A percentile compares a stretch with the other conserved stretches of the same genome.
Evolutionary conservation across 2,329 filamentous ascomycete species (phyloP).

Genomic region (Alternaria sp.): DNA sequence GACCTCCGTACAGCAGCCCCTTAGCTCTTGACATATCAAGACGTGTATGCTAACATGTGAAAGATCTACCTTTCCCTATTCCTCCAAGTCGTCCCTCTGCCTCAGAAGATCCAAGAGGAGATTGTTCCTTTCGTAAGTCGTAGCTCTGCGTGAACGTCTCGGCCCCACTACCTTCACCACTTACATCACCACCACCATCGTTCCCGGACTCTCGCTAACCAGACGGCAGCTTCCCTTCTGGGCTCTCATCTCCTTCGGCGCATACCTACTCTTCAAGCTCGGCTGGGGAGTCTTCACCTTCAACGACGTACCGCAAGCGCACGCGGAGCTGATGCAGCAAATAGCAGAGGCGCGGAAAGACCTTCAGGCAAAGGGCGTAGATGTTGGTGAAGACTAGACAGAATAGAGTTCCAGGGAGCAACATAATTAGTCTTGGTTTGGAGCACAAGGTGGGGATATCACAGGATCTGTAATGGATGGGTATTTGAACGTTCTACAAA

Average conservation of each 20-base stretch:
- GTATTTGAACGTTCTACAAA: slow-evolving; percentile 19
- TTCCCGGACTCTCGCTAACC: slow-evolving; percentile 13
- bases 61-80: slow-evolving; percentile 91
- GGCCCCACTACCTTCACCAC: background rate
- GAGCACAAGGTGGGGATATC: background rate
- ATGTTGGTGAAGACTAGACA: slow-evolving; percentile 69
- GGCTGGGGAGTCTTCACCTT: slow-evolving; percentile 95
- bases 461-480: slow-evolving; percentile 12
- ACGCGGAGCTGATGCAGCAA: slow-evolving; percentile 87
- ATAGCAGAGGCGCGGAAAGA: slow-evolving; percentile 81
- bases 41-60: slow-evolving; percentile 29
- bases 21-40: slow-evolving; percentile 10
- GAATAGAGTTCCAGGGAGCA: slow-evolving; percentile 1
- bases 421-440: slow-evolving; percentile 11
- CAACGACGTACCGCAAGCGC: slow-evolving; percentile 92
- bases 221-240: slow-evolving; percentile 83
- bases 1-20: slow-evolving; percentile 74
- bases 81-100: slow-evolving; percentile 83
- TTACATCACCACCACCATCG: background rate
- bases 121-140: slow-evolving; percentile 85
- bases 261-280: slow-evolving; percentile 89
- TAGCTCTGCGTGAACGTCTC: background rate
- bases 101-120: slow-evolving; percentile 78
- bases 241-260: slow-evolving; percentile 88
- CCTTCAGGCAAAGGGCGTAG: slow-evolving; percentile 76